Base-by-base conservation (phyloP, 306 rosid species). In the Calophaca sinica region DNA sequence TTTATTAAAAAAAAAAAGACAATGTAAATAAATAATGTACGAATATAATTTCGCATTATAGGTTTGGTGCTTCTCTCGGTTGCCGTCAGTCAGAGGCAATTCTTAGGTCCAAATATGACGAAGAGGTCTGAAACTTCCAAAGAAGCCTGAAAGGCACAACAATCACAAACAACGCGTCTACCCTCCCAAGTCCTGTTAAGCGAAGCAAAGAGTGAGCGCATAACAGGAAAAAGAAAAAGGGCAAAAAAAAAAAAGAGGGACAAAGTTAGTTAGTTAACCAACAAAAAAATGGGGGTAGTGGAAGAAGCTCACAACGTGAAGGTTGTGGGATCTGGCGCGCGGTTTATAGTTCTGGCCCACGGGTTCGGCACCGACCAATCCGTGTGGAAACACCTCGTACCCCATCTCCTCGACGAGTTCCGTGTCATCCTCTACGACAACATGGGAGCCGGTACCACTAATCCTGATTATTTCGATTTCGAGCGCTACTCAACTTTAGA, bases 271-370 rank as follows among this genome's bases (percentile, higher is more conserved):
- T n/a, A n/a, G n/a, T 20, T 20, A 65, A 15, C 13, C 38, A 73
- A 42, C 38, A 52, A 32, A 13, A 48, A 59, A 55, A 73, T 83
- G 87, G 87, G 87, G 26, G 36, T 84, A 26, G 82, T 76, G 0
- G 87, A 80, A 76, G 84, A 84, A 66, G 84, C 87, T 33, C 87
- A 84, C 39, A 80, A 84, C 82, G 80, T 84, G 15, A 80, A 76
- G 7, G 61, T 84, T 31, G 7, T 84, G 14, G 87, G 87, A 42
- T 59, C 84, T 0, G 84, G 87, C 1, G 7, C 73, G 9, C 36
- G 84, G 39, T 76, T 13, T 1, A 75, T 84, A 20, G 87, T 84
- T 76, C 77, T 84, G 11, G 87, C 84, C 35, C 87, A 84, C 39
- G 82, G 84, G 3, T 80, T 84, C 7, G 87, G 87, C 29, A 84